phyloP scores from a whole-genome alignment of 208 protist genomes.

The Entamoeba nuttalli region DNA sequence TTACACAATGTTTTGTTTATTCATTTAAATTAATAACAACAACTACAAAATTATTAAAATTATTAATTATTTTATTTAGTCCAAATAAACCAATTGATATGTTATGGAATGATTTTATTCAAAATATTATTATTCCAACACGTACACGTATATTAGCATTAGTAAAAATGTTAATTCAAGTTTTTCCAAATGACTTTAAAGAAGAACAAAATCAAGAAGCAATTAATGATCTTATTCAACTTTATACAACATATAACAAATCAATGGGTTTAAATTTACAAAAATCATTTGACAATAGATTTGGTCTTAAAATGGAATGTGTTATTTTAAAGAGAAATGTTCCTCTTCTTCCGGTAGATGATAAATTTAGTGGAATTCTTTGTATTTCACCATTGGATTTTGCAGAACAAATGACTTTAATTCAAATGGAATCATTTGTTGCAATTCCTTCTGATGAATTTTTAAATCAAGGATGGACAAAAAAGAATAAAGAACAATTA shows the following conservation, averaged over 20 bases:
- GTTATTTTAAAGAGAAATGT: neutral
- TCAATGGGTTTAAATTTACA: neutral
- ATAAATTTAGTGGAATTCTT: neutral
- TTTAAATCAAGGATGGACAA: neutral
- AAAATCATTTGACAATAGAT: neutral
- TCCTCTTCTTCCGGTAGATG: neutral
- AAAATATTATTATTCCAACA: neutral
- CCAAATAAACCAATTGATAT: neutral
- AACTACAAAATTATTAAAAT: neutral
- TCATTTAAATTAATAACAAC: neutral
- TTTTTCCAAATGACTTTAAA: neutral
- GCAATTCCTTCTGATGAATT: neutral
- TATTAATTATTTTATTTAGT: neutral
- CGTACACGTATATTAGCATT: neutral
- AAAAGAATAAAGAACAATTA: neutral
- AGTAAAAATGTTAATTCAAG: neutral
- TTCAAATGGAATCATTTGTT: constrained; percentile 3
- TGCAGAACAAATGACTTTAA: neutral
- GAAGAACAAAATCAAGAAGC: neutral
- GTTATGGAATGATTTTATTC: neutral
- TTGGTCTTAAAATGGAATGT: neutral
- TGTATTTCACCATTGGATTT: neutral
- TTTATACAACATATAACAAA: neutral
- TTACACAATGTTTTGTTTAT: neutral
- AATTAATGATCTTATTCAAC: neutral